phyloP scores from a whole-genome alignment of 305 asterid genomes.

The Fraxinus ornus region DNA sequence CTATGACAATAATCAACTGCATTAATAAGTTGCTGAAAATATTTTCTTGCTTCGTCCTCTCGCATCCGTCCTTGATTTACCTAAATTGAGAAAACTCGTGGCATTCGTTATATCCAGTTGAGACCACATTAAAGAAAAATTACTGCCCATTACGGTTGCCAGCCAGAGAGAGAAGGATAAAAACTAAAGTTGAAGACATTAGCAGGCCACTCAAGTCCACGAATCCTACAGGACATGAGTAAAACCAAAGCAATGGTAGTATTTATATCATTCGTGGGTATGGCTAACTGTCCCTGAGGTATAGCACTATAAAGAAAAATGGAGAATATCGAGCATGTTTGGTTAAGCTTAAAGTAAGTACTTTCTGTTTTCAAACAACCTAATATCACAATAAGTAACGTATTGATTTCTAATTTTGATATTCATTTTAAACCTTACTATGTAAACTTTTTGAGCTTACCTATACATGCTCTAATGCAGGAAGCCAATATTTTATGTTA shows the following conservation, averaged over 20 bases:
- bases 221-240: no score
- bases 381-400: neutral
- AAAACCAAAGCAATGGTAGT: no score
- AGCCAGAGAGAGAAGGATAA: neutral
- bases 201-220: neutral
- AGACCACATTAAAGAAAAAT: neutral
- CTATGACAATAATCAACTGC: constrained; percentile 77
- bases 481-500: neutral
- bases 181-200: neutral
- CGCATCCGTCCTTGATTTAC: constrained; percentile 73
- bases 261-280: no score
- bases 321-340: neutral
- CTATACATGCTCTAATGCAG: neutral
- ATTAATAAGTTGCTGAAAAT: constrained; percentile 73
- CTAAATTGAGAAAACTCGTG: constrained; percentile 24
- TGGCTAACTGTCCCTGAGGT: no score
- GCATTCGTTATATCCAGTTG: neutral
- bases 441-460: neutral
- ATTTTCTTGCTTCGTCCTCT: constrained; percentile 65
- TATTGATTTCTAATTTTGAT: neutral
- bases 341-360: neutral
- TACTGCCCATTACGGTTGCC: neutral
- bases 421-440: neutral
- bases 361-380: neutral
- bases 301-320: neutral